Base-by-base conservation (phyloP, 1,139 yeast species). In the Sugiyamaella neomexicana region DNA sequence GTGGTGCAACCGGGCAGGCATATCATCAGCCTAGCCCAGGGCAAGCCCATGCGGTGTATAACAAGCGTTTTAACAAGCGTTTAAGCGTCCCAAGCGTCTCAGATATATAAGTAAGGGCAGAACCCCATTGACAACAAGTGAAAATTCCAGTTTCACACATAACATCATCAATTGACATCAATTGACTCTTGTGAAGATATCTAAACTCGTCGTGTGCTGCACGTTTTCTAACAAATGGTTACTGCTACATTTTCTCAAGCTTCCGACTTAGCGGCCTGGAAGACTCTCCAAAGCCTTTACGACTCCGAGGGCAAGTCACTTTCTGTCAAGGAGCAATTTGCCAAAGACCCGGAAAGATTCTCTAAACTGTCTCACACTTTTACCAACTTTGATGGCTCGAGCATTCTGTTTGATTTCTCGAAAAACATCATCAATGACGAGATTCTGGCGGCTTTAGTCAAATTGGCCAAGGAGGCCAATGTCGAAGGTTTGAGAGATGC, bases 361-460 rank as follows among this genome's bases (percentile, higher is more conserved):
- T 78, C 76, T 60, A 89, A 89, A 73, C 83, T 78, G 68, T 81
- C 95, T 62, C 82, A 82, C 71, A 83, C 88, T 55, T 89, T 90
- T 72, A 75, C 77, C 66, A 91, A 90, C 78, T 87, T 71, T 72
- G 97, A 91, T 68, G 91, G 86, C 46, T 86, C 96, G 52, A 79
- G 90, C 76, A 87, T 93, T 67, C 77, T 93, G 67, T 93, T 91
- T 70, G 99, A 93, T 73, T 93, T 85, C 80, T 89, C 97, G 66
- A 93, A 93, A 80, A 93, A 93, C 76, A 80, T 93, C 72, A 77
- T 93, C 68, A 86, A 90, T 71, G 96, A 90, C 64, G 91, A 89
- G 68, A 82, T 91, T 68, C 73, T 88, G 65, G 66, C 74, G 38
- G 74, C 82, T 56, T 81, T 93, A 71, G 61, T 89, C 61, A 79